A percentile compares a stretch with the other conserved stretches of the same genome.
phyloP scores from a whole-genome alignment of 2,329 filamentous ascomycete species.

The Neocucurbitaria cava region DNA sequence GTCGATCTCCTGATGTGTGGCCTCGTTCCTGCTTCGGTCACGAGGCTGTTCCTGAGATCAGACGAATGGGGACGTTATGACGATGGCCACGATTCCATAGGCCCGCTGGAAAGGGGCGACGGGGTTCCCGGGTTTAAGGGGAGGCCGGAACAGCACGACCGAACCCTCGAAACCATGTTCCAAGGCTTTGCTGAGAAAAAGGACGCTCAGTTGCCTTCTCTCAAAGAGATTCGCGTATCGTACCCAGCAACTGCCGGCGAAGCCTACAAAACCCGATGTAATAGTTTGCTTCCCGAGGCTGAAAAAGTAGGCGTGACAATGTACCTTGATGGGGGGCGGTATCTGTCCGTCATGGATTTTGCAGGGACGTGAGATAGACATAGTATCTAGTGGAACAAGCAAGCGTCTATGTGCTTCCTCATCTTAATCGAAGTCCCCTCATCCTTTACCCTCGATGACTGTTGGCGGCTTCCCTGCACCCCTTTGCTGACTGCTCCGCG shows the following conservation, averaged over 20 bases:
- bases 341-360: conserved; percentile 12
- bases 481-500: too few relatives aligned
- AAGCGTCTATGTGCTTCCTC: too few relatives aligned
- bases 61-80: conserved; percentile 12
- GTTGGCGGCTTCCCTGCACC: too few relatives aligned
- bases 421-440: too few relatives aligned
- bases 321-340: conserved; percentile 9
- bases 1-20: conserved; percentile 17
- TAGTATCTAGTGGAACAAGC: too few relatives aligned
- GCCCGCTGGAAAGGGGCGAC: conserved; percentile 7
- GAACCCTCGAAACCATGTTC: conserved; percentile 20
- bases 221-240: conserved; percentile 15
- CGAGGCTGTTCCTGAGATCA: conserved; percentile 17
- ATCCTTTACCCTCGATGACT: too few relatives aligned
- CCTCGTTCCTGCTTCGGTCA: conserved; percentile 19
- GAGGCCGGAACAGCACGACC: conserved; percentile 18
- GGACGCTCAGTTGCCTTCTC: conserved; percentile 15
- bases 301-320: conserved; percentile 15
- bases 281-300: conserved; percentile 10
- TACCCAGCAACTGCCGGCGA: too few relatives aligned
- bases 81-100: conserved; percentile 7
- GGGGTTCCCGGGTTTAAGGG: conserved; percentile 15
- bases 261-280: too few relatives aligned
- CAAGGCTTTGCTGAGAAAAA: conserved; percentile 19
- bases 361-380: conserved; percentile 1